phyloP scores from a whole-genome alignment of 352 stramenopile genomes.

The Halophytophthora polymorphica region DNA sequence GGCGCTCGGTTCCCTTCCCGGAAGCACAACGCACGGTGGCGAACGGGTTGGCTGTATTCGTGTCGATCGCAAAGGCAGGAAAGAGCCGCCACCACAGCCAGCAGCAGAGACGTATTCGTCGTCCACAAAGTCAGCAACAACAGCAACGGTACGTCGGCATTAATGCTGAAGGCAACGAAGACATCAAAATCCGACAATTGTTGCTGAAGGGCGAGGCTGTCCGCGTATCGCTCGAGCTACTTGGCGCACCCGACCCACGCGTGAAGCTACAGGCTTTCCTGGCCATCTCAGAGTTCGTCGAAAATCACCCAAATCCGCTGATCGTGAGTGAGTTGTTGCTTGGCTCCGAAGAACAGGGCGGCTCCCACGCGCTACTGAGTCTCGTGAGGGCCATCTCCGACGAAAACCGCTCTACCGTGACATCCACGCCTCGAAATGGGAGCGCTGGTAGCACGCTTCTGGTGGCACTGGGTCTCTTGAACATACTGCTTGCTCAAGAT shows the following conservation, averaged over 20 bases:
- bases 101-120: conserved; percentile 8
- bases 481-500: conserved; percentile 48
- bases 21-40: conserved; percentile 36
- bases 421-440: conserved; percentile 1
- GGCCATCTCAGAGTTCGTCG: conserved; percentile 40
- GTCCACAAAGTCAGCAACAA: conserved; percentile 14
- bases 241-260: conserved; percentile 30
- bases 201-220: conserved; percentile 38
- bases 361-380: conserved; percentile 37
- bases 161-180: neutral
- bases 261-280: conserved; percentile 54
- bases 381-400: conserved; percentile 54
- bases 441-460: conserved; percentile 25
- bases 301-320: conserved; percentile 28
- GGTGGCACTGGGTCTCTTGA: conserved; percentile 44
- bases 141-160: conserved; percentile 5
- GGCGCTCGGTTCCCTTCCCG: conserved; percentile 28
- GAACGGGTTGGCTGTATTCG: conserved; percentile 44
- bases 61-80: conserved; percentile 31
- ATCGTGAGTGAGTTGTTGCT: conserved; percentile 28
- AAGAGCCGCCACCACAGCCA: conserved; percentile 26
- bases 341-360: conserved; percentile 19
- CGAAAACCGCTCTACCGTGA: conserved; percentile 25
- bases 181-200: conserved; percentile 19
- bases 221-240: conserved; percentile 35